phyloP scores from a whole-genome alignment of 2,329 filamentous ascomycete genomes.

The Scorias spongiosa region DNA sequence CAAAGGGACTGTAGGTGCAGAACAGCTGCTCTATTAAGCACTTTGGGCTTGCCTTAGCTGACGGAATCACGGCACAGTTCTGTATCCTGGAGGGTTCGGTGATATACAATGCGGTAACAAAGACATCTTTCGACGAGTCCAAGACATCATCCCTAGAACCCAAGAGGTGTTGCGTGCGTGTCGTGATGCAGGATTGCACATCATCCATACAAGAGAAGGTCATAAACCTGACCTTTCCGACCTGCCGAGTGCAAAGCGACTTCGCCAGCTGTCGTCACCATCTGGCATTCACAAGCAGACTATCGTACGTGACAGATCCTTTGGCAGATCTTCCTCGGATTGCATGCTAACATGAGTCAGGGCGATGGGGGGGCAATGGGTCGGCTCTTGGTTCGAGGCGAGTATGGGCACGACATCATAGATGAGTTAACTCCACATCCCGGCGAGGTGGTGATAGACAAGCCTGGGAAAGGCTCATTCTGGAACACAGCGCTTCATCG shows the following conservation, averaged over 20 bases:
- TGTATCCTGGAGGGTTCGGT: constrained; percentile 36
- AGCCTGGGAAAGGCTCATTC: constrained; percentile 44
- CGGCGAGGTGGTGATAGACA: constrained; percentile 41
- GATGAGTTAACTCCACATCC: constrained; percentile 37
- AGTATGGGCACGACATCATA: constrained; percentile 40
- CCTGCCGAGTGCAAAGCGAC: constrained; percentile 35
- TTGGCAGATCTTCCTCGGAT: no score
- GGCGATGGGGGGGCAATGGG: constrained; percentile 38
- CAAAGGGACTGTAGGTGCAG: constrained; percentile 24
- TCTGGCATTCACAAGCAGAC: constrained; percentile 29
- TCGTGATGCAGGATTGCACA: constrained; percentile 27
- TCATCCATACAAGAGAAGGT: constrained; percentile 36
- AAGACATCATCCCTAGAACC: constrained; percentile 13
- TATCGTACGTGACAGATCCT: constrained; percentile 21
- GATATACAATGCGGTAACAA: constrained; percentile 32
- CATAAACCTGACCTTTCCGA: constrained; percentile 38
- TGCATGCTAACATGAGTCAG: not conserved
- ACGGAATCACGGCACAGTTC: constrained; percentile 15
- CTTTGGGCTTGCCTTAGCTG: no score
- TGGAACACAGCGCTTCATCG: constrained; percentile 42
- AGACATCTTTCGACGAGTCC: constrained; percentile 16
- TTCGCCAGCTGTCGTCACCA: constrained; percentile 33
- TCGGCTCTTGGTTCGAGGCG: constrained; percentile 36
- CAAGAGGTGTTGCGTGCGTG: constrained; percentile 26
- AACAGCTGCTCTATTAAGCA: no score